These are phyloP conservation scores for Hemisphaericaspora nanyangensis DNA, from an alignment of 805 yeast genomes.

Conservation along the genomic window DNA sequence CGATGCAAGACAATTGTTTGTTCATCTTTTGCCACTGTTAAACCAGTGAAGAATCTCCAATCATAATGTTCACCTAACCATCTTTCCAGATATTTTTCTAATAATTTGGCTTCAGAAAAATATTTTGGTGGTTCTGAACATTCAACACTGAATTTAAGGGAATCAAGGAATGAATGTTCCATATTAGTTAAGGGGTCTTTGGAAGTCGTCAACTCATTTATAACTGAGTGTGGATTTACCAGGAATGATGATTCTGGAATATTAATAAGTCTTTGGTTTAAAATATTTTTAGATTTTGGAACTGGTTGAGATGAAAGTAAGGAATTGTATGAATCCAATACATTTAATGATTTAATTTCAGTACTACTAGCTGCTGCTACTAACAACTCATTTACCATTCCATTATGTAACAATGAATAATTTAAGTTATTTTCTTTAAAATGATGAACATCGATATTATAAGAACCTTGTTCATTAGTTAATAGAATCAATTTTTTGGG, in stretches of 20 bases:
- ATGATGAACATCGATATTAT: conserved; percentile 16
- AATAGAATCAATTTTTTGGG: conserved; percentile 30
- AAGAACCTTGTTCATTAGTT: conserved; percentile 19
- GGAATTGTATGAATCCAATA: conserved; percentile 12
- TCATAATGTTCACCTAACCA: conserved; percentile 34
- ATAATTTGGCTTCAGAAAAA: conserved; percentile 22
- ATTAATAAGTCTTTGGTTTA: conserved; percentile 7
- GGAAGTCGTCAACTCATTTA: conserved; percentile 10
- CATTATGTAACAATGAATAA: conserved; percentile 20
- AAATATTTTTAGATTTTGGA: neutral
- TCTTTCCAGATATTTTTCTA: conserved; percentile 11
- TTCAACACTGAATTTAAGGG: conserved; percentile 14
- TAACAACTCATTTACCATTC: conserved; percentile 12
- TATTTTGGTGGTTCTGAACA: conserved; percentile 24
- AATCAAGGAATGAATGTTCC: conserved; percentile 16
- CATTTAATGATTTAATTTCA: conserved; percentile 2
- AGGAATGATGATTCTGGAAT: conserved; percentile 20
- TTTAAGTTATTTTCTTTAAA: conserved; percentile 12
- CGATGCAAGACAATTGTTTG: conserved; percentile 43
- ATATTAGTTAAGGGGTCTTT: conserved; percentile 1
- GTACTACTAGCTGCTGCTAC: neutral
- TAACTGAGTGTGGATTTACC: conserved; percentile 16
- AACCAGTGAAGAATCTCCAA: conserved; percentile 34
- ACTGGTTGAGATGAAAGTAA: conserved; percentile 11
- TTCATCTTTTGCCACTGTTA: conserved; percentile 27